Percentiles rank a stretch among this genome's conserved stretches.
These are phyloP conservation scores for Talaromyces sp. DNA, from an alignment of 2,329 filamentous ascomycete species.

Conservation along the genomic window DNA sequence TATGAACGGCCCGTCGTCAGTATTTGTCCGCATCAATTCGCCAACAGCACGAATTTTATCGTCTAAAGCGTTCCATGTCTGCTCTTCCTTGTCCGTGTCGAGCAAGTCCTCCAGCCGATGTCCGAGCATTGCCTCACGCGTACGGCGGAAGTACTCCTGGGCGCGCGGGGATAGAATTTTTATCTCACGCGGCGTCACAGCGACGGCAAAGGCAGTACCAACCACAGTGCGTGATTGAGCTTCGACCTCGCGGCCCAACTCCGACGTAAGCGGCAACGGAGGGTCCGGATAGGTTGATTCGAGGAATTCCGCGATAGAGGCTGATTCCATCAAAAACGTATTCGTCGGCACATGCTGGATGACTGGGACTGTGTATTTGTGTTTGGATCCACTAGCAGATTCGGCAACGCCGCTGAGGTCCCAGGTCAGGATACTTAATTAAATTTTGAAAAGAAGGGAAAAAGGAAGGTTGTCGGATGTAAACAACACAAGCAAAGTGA, in stretches of 20 bases:
- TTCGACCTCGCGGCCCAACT: conserved; percentile 30
- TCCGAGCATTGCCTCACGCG: conserved; percentile 31
- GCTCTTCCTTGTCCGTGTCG: background rate
- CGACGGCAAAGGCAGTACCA: conserved; percentile 22
- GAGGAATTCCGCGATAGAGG: conserved; percentile 34
- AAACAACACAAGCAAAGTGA: conserved; percentile 11
- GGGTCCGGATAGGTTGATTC: conserved; percentile 35
- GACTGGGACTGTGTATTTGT: conserved; percentile 36
- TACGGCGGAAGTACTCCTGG: conserved; percentile 35
- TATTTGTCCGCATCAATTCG: conserved; percentile 29
- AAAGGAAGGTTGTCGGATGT: background rate
- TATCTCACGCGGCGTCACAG: conserved; percentile 33
- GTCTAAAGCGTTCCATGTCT: conserved; percentile 12
- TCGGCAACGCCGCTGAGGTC: conserved; percentile 15
- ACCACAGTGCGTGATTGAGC: conserved; percentile 23
- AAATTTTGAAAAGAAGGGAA: background rate
- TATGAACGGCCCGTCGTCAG: conserved; percentile 34
- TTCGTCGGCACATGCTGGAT: conserved; percentile 37
- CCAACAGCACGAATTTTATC: conserved; percentile 22
- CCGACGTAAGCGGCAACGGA: conserved; percentile 28
- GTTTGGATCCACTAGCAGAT: conserved; percentile 7
- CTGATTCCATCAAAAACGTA: conserved; percentile 38
- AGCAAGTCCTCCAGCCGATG: conserved; percentile 28
- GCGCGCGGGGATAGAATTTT: conserved; percentile 30
- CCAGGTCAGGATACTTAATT: background rate